Base-by-base conservation (phyloP, 2,329 filamentous ascomycete genomes). In the Aspergillus ruber region DNA sequence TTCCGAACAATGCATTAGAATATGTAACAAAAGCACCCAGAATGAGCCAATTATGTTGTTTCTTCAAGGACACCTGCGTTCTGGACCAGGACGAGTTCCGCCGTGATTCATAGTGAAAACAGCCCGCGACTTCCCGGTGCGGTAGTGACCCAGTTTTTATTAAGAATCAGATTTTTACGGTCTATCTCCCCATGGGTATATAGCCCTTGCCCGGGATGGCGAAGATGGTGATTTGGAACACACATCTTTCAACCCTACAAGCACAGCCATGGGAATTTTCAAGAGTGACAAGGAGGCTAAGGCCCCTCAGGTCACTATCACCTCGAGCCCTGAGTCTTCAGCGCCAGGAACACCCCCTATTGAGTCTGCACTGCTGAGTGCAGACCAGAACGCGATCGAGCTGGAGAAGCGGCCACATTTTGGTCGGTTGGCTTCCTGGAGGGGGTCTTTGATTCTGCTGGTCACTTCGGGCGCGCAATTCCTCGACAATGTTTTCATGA, bases 401-500 rank as follows among this genome's bases (percentile, higher is more conserved):
- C 29, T 42, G 6, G 40, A 42, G 7, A 42, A 42, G 15, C 21
- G 40, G 12, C 61, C 62, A 17, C 62, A 68, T 33, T 60, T 68
- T 23, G 67, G 67, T 20, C 63, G 58, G 1, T 55, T 71, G 13
- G 56, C 47, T 3, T 72, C 68, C 8, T 69, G 69, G 65, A 62
- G 66, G 33, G 70, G 70, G 1, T 56, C 58, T 6, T 50, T 70
- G 51, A 65, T 73, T 25, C 53, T 73, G 27, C 47, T 70, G n/a
- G 65, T 67, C 13, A 73, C 70, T 4, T 71, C 68, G 23, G 69
- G 69, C 42, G 68, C 70, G 6, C 70, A 73, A 41, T 62, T 72
- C 32, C 65, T 73, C 43, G 70, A 73, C 44, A 73, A 73, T 50
- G 66, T 73, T 13, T 73, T 72, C 51, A 73, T 73, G 67, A 70